Conservation (phyloP, 2,329 filamentous ascomycete genomes). For the Periglandula ipomoeae region DNA sequence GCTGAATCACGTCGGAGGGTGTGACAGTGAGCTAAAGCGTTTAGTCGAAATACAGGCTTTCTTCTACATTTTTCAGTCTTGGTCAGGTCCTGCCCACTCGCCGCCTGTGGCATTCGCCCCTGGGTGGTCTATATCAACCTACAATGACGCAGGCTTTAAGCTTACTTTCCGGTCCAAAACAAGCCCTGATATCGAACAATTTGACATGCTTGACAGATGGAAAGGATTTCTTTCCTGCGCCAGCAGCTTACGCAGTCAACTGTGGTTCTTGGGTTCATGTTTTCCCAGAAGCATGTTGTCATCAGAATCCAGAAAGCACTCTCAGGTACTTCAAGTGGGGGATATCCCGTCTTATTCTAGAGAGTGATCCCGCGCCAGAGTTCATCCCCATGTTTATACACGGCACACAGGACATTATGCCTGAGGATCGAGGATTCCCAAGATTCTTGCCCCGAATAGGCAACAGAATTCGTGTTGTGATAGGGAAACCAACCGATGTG, state of each 20-base stretch:
- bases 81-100: conserved; percentile 91
- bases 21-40: no score
- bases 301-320: conserved; percentile 69
- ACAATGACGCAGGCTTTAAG: conserved; percentile 80
- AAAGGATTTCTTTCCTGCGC: conserved; percentile 56
- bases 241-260: conserved; percentile 60
- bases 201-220: conserved; percentile 57
- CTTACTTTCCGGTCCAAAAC: conserved; percentile 53
- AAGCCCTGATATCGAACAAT: conserved; percentile 39
- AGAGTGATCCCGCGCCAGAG: conserved; percentile 78
- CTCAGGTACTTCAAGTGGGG: conserved; percentile 99
- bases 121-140: conserved; percentile 83
- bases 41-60: no score
- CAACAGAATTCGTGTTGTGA: conserved; percentile 61
- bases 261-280: conserved; percentile 84
- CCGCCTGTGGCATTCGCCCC: conserved; percentile 64
- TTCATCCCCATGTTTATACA: conserved; percentile 93
- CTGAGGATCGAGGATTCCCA: conserved; percentile 70
- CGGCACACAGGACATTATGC: conserved; percentile 81
- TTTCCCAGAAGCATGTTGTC: conserved; percentile 90
- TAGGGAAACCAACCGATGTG: conserved; percentile 68
- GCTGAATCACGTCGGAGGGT: no score
- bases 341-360: conserved; percentile 80
- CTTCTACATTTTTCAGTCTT: conserved; percentile 73
- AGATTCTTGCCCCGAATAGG: conserved; percentile 70